Base-by-base conservation (phyloP, 129 eudicot species). In the Pulicaria dysenterica region DNA sequence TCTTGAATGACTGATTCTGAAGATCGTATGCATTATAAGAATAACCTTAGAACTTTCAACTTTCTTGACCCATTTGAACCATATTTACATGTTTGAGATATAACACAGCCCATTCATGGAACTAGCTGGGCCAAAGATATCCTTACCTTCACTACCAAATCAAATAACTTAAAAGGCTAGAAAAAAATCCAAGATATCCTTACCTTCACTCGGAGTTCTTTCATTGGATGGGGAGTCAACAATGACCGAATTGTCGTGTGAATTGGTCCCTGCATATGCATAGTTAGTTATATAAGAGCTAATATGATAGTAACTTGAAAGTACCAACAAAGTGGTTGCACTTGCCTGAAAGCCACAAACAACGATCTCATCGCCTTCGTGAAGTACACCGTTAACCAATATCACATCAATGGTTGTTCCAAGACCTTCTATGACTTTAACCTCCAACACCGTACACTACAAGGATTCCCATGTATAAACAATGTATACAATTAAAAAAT, bases 361-460 rank as follows among this genome's bases (percentile, higher is more conserved):
- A 72, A 94, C 96, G 64, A 94, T 90, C 74, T 90, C 96, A 81
- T 94, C 97, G 58, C 98, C 98, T 88, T 90, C 98, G 70, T 88
- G 98, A 79, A 90, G 97, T 67, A 90, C 95, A 6, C 98, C 98
- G 73, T 94, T 94, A 13, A 94, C 98, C 67, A 94, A 83, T 40
- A 94, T 93, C 62, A 94, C 98, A 76, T 94, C 98, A 8, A 94
- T 86, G 24, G 98, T 94, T 64, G 98, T 90, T 47, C 98, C 98
- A 81, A 85, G 98, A 7, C 98, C 98, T 88, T 90, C 98, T 69
- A 94, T 64, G 69, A 90, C 98, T 85, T 94, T 94, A 74, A 94
- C 98, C 88, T 94, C 98, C 89, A 94, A 82, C n/a, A 94, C 98
- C 7, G 97, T 94, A 79, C 97, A 94, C 98, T 94, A 84, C 44